Conservation (phyloP, 148 eudicot genomes). For the Silene latifolia region DNA sequence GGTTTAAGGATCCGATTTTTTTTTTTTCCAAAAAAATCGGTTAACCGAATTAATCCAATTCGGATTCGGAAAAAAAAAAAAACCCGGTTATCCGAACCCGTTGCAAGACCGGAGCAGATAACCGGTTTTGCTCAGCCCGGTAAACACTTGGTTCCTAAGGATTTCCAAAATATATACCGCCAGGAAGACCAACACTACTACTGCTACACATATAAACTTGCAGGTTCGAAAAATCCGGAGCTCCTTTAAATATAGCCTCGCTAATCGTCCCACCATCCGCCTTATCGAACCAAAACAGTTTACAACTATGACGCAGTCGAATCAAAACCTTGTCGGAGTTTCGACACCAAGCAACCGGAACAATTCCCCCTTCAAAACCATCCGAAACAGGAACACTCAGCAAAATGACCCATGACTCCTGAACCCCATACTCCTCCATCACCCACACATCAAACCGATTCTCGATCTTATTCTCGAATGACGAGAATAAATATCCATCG, state of each 20-base stretch:
- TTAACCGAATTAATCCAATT: no score
- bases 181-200: neutral
- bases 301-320: neutral
- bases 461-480: neutral
- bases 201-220: neutral
- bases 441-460: neutral
- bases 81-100: no score
- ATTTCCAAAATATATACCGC: neutral
- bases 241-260: neutral
- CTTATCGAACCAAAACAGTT: neutral
- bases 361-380: neutral
- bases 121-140: no score
- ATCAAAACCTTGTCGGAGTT: neutral
- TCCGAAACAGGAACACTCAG: neutral
- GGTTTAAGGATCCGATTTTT: no score
- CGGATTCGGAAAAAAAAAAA: no score
- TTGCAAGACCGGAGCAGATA: no score
- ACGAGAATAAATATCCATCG: neutral
- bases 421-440: constrained; percentile 2
- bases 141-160: no score
- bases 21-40: no score
- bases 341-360: neutral
- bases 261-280: neutral
- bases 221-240: neutral
- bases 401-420: neutral